Evolutionary conservation across 306 rosid genomes (phyloP).

Genomic region (Urtica urens): DNA sequence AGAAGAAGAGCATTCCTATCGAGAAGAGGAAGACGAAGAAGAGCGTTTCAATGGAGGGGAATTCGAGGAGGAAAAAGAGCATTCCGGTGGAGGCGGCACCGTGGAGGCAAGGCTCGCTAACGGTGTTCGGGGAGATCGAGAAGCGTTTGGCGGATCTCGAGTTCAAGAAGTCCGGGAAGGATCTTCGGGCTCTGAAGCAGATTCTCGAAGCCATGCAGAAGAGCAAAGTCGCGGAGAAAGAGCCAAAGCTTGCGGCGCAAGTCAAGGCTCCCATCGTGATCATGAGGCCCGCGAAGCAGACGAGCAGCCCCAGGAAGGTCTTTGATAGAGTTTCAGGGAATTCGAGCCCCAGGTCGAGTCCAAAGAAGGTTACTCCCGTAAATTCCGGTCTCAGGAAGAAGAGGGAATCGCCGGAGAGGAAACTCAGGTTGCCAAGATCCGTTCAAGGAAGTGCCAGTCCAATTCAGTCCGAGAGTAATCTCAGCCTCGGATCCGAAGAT

Average conservation of each 20-base stretch:
- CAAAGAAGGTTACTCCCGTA: constrained; percentile 36
- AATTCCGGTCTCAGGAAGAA: too few relatives aligned
- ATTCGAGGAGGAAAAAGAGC: constrained; percentile 25
- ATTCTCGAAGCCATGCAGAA: constrained; percentile 90
- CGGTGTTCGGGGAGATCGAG: constrained; percentile 83
- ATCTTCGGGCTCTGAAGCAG: constrained; percentile 89
- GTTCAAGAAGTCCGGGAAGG: constrained; percentile 85
- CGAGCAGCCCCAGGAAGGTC: constrained; percentile 29
- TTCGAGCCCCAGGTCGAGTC: constrained; percentile 48
- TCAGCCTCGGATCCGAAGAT: constrained; percentile 22
- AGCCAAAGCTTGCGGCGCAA: constrained; percentile 33
- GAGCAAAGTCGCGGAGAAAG: constrained; percentile 36
- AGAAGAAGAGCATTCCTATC: constrained; percentile 24
- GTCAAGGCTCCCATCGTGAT: constrained; percentile 34
- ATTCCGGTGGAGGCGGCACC: constrained; percentile 34
- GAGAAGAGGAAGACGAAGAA: constrained; percentile 26
- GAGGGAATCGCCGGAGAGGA: constrained; percentile 29
- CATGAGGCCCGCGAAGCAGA: constrained; percentile 46
- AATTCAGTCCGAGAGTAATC: constrained; percentile 35
- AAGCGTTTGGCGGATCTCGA: constrained; percentile 72
- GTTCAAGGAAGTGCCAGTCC: constrained; percentile 29
- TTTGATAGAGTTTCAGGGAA: constrained; percentile 23
- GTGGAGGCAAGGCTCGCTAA: constrained; percentile 36
- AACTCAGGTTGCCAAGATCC: constrained; percentile 24
- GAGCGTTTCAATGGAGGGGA: constrained; percentile 17